phyloP scores from a whole-genome alignment of 148 eudicot genomes.

The Camellia japonica region DNA sequence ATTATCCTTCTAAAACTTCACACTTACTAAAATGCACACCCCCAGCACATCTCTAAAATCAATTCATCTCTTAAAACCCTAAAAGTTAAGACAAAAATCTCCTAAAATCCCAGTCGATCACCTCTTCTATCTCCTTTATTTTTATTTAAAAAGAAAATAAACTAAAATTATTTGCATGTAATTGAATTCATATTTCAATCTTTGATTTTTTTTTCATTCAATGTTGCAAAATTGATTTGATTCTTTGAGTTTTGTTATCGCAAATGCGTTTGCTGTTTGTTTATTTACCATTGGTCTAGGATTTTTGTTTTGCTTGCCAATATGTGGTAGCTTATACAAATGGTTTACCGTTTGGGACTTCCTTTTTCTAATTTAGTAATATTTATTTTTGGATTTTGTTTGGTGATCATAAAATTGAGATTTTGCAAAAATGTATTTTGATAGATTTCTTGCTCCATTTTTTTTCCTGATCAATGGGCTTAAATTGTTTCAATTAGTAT shows the following conservation, averaged over 20 bases:
- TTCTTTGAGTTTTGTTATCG: not conserved
- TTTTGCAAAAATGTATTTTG: not conserved
- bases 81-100: too few species aligned
- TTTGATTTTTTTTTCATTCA: not conserved
- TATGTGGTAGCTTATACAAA: not conserved
- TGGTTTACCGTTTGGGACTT: not conserved
- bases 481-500: not conserved
- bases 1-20: too few species aligned
- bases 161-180: too few species aligned
- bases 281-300: not conserved
- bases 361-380: not conserved
- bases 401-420: not conserved
- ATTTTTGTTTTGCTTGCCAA: not conserved
- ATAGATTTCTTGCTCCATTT: not conserved
- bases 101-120: too few species aligned
- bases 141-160: too few species aligned
- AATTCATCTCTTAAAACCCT: too few species aligned
- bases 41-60: too few species aligned
- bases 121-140: too few species aligned
- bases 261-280: not conserved
- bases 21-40: too few species aligned
- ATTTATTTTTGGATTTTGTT: not conserved
- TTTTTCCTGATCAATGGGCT: not conserved
- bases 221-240: not conserved
- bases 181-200: too few species aligned